Evolutionary conservation across 148 eudicot genomes (phyloP).

Genomic region (Euryodendron excelsum): DNA sequence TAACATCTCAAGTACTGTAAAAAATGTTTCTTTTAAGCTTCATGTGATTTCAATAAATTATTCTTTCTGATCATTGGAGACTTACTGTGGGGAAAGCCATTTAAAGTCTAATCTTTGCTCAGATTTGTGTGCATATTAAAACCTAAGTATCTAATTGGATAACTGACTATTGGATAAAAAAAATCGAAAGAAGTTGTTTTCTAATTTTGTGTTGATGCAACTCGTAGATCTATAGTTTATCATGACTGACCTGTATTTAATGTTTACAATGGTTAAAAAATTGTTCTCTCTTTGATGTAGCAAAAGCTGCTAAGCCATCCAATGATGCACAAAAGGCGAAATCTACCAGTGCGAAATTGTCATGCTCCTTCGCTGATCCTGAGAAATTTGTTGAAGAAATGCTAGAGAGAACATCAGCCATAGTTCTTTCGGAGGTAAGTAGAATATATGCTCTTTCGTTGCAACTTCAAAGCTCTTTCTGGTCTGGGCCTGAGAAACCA

Average conservation of each 20-base stretch:
- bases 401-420: conserved; percentile 50
- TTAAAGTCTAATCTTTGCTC: no score
- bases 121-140: no score
- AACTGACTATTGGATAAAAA: no score
- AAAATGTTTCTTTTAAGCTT: no score
- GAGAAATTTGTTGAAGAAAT: conserved; percentile 62
- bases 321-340: conserved; percentile 40
- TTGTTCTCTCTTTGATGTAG: conserved; percentile 22
- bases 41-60: no score
- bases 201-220: background rate
- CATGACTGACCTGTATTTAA: background rate
- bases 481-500: conserved; percentile 12
- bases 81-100: no score
- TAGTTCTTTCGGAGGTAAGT: conserved; percentile 68
- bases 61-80: no score
- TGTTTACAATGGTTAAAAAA: background rate
- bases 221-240: background rate
- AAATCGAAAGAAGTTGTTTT: background rate
- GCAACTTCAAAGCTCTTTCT: background rate
- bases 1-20: no score
- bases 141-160: no score
- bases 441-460: background rate
- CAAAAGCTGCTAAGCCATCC: conserved; percentile 45
- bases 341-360: conserved; percentile 21
- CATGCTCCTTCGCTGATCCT: conserved; percentile 43